Evolutionary conservation across 1,284 basidiomycete genomes (phyloP), one percentile per base, ranked within the genome.

Genomic region (Cryptococcus amylolentus): DNA sequence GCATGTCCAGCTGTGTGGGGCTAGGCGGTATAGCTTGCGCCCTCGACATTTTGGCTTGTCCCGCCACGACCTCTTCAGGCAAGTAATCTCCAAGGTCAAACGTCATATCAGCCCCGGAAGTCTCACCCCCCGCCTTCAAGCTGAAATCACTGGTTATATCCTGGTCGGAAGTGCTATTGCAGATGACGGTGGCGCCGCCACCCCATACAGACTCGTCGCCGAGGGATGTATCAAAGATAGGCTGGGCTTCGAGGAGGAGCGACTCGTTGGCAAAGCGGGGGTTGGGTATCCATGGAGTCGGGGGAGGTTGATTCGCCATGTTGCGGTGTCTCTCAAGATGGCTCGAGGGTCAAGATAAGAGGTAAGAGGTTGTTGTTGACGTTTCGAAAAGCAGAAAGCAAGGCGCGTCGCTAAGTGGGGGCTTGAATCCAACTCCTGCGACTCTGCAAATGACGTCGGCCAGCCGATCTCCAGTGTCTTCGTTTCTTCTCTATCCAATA

Each of bases 171-270:
- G 31, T 12, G 4, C 18, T 23, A 26, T 53, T 28, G 28, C 39
- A 4, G 5, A 27, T 8, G 18, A 39, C n/a, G 8, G 28, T 42
- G 5, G 9, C 28, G 23, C 20, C 35, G 6, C 49, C 38, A 20
- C 48, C 57, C 53, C 57, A 58, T 12, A 40, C 53, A 9, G 53
- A 55, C 14, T 59, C 57, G 35, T 47, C 54, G 13, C 46, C 41
- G 31, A 54, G 37, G 8, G 57, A 59, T 16, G 37, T 41, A 46
- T 60, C 54, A 42, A 63, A 63, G 39, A 63, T 63, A 1, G 62
- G 62, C 47, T 49, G 31, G 18, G 50, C 50, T 12, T 53, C 39
- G 7, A 63, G 27, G 12, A 63, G 46, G 4, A 61, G 44, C 12
- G 62, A 63, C 28, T 63, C 53, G 46, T 63, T 56, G n/a, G 40